Conservation (phyloP, 148 eudicot species). For the Chenopodium berlandieri region DNA sequence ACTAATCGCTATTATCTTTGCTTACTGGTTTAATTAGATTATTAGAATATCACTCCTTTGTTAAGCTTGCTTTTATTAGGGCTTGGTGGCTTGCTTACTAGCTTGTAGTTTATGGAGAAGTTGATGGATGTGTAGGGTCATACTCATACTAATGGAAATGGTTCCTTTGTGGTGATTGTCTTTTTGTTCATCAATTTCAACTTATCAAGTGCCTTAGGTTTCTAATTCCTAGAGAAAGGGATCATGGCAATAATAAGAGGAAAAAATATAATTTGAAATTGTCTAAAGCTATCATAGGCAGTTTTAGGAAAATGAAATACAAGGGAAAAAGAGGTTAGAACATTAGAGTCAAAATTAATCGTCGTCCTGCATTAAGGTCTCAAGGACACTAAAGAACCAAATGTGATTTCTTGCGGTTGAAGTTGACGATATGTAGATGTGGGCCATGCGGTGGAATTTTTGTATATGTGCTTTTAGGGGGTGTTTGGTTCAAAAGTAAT, state of each 20-base stretch:
- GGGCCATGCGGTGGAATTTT: too few species aligned
- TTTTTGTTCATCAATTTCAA: background rate
- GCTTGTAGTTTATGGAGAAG: background rate
- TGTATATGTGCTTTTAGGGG: too few species aligned
- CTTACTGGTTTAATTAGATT: background rate
- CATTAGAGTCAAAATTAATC: background rate
- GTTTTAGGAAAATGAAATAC: background rate
- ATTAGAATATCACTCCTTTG: background rate
- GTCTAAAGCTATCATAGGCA: background rate
- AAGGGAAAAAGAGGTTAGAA: background rate
- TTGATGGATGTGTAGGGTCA: background rate
- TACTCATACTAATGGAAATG: background rate
- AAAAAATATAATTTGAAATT: too few species aligned
- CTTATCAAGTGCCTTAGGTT: background rate
- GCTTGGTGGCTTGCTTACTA: too few species aligned
- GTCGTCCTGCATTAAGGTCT: background rate
- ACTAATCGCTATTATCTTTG: background rate
- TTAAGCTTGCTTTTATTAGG: background rate
- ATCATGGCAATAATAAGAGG: background rate
- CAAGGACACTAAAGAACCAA: background rate
- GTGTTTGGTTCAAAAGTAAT: too few species aligned
- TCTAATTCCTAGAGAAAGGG: background rate
- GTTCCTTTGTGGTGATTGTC: background rate
- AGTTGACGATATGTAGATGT: background rate
- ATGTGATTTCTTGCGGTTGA: background rate